Base-by-base conservation (phyloP, 176 grass and related monocot species). In the Raddia distichophylla region DNA sequence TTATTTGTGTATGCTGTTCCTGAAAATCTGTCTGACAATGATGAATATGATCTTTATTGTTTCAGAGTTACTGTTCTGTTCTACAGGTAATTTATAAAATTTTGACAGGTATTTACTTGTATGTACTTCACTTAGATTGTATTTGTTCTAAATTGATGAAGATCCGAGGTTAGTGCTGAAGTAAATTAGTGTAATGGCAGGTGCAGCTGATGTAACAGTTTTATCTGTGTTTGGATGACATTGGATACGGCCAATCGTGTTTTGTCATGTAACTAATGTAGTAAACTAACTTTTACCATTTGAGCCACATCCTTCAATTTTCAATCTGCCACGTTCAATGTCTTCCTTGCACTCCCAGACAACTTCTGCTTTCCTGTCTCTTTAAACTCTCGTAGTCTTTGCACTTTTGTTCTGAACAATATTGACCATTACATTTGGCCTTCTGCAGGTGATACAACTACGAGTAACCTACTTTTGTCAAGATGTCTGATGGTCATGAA, bases 401-500 rank as follows among this genome's bases (percentile, higher is more conserved):
- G n/a, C 5, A 27, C 7, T 45, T 74, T 37, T 61, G n/a, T 51
- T 40, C 37, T 40, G 3, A 40, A 40, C 37, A 40, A 40, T 40
- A 47, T 44, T 69, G 27, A 9, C 55, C 34, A 34, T 61, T 27
- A 33, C 6, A 14, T 62, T 51, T 71, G 15, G 49, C 71, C 27
- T 75, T 63, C 5, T 54, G 27, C 77, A 89, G 87, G 71, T 71
- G 77, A 85, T 71, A 50, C 58, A 17, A 84, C 54, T 33, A 75
- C 64, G 37, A 40, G 4, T 40, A 40, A 40, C 63, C 2, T 35
- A 57, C 10, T 84, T 86, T 65, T 83, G 18, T 45, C 75, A 88
- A 88, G 74, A 90, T 93, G 85, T 86, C 85, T 59, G 91, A 90
- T 5, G 78, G 84, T 67, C 91, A 93, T 16, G 91, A 93, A 80